Evolutionary conservation across 2,329 filamentous ascomycete species (phyloP).

Genomic region (Aspergillus viridinutans): DNA sequence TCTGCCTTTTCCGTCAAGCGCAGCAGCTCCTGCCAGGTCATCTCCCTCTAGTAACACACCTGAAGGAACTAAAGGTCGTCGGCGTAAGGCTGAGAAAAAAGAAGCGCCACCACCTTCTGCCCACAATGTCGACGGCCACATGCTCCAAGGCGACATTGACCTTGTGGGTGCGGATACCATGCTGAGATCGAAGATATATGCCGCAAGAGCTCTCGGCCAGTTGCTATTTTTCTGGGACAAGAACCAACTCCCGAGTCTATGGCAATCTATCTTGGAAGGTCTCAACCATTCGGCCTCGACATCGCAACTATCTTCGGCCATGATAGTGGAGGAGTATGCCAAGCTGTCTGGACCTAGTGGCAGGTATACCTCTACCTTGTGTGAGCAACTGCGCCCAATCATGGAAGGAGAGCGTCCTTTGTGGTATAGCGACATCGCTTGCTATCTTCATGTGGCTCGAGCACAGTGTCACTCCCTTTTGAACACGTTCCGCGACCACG

Average conservation of each 20-base stretch:
- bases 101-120: slow-evolving; percentile 66
- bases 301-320: slow-evolving; percentile 76
- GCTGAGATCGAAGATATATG: slow-evolving; percentile 82
- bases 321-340: slow-evolving; percentile 86
- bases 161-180: slow-evolving; percentile 85
- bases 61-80: slow-evolving; percentile 67
- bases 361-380: slow-evolving; percentile 38
- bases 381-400: slow-evolving; percentile 63
- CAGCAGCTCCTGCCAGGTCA: slow-evolving; percentile 34
- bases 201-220: slow-evolving; percentile 79
- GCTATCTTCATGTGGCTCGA: slow-evolving; percentile 81
- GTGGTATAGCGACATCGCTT: slow-evolving; percentile 85
- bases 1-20: slow-evolving; percentile 62
- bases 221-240: slow-evolving; percentile 74
- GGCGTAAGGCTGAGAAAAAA: slow-evolving; percentile 78
- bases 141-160: slow-evolving; percentile 96
- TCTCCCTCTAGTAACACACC: slow-evolving; percentile 45
- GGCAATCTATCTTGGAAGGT: slow-evolving; percentile 64
- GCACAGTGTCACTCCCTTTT: slow-evolving; percentile 88
- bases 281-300: slow-evolving; percentile 74
- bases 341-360: slow-evolving; percentile 43
- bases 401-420: slow-evolving; percentile 76
- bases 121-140: slow-evolving; percentile 95
- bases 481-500: slow-evolving; percentile 86
- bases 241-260: slow-evolving; percentile 46